Evolutionary conservation across 805 yeast species (phyloP), one percentile per base, ranked within the genome.

Genomic region (Saturnispora galanensis): DNA sequence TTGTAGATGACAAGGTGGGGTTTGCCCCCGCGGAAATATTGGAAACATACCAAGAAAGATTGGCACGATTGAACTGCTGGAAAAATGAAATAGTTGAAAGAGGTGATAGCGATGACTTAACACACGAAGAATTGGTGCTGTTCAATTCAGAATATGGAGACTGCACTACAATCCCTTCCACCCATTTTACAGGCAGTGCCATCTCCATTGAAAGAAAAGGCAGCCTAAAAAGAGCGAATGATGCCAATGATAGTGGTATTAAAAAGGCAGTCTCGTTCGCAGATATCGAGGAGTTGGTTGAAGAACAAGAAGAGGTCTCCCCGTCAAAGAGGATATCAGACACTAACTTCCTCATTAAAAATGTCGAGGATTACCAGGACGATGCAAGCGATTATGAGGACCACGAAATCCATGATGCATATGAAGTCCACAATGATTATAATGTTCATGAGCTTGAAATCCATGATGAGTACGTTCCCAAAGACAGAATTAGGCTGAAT

Each of bases 1-100:
- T 66, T 39, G 57, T 62, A 11, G 67, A 64, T 48, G 50, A 47
- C 10, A 54, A 50, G 48, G 79, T 90, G 43, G 98, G 98, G 1
- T 93, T 89, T 67, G 94, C 94, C 2, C 98, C 98, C 1, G 97
- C 97, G 1, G 98, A 93, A 60, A 78, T 93, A 47, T 66, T 93
- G 32, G 98, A 93, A 62, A 86, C 96, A 0, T 88, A 85, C 49
- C 83, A 79, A 39, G 98, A 93, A 63, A 70, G 97, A 47, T 65
- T 93, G 44, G 98, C 98, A 0, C 71, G 97, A 45, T 68, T 89
- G 35, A 93, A 93, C 60, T 85, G 96, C 63, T 86, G 90, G 77
- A 81, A 86, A 53, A 90, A 90, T 63, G 96, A 86, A 60, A 86
- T 82, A 46, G 58, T 74, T 29, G 82, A 76, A 54, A 60, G 66